Conservation (phyloP, 805 yeast genomes). For the Blastobotrys attinorum region DNA sequence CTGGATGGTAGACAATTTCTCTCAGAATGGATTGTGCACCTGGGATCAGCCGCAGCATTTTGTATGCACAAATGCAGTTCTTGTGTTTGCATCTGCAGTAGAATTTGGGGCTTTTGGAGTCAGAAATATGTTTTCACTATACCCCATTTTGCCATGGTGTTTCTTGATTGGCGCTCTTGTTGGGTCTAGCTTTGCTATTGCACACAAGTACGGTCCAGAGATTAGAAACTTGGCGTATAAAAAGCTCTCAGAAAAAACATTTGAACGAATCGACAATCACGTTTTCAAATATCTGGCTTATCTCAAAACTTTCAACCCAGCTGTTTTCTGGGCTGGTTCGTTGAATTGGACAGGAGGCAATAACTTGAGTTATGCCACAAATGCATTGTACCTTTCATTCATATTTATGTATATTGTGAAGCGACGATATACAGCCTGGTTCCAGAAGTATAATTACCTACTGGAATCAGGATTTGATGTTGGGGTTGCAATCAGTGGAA, state of each 20-base stretch:
- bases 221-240: background rate
- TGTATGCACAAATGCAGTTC: slow-evolving; percentile 31
- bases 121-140: slow-evolving; percentile 31
- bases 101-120: slow-evolving; percentile 41
- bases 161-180: slow-evolving; percentile 35
- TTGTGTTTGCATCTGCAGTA: slow-evolving; percentile 43
- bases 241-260: background rate
- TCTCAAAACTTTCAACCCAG: slow-evolving; percentile 23
- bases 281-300: slow-evolving; percentile 12
- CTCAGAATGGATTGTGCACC: slow-evolving; percentile 36
- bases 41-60: slow-evolving; percentile 32
- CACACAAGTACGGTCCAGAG: slow-evolving; percentile 13
- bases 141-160: slow-evolving; percentile 41
- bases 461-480: slow-evolving; percentile 42
- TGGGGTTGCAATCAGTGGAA: slow-evolving; percentile 43
- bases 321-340: slow-evolving; percentile 24
- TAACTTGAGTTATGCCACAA: slow-evolving; percentile 36
- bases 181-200: slow-evolving; percentile 22
- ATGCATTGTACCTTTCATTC: slow-evolving; percentile 36
- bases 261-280: slow-evolving; percentile 14
- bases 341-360: slow-evolving; percentile 28
- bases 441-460: slow-evolving; percentile 47
- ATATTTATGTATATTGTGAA: slow-evolving; percentile 40
- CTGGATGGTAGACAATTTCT: slow-evolving; percentile 28
- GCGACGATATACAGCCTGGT: slow-evolving; percentile 38